Evolutionary conservation across 2,329 filamentous ascomycete genomes (phyloP).

Genomic region (Mariannaea sp.): DNA sequence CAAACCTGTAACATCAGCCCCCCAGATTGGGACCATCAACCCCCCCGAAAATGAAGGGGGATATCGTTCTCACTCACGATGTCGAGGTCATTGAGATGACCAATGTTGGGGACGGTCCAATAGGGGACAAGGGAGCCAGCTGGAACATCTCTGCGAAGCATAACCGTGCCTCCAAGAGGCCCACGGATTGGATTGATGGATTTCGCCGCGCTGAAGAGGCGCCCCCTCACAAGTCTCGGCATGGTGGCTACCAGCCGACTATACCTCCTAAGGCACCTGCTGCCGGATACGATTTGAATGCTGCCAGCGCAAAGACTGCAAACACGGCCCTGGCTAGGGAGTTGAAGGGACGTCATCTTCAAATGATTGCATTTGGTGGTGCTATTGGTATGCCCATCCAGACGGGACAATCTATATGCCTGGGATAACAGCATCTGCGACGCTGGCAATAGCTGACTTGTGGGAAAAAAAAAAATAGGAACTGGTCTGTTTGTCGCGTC

Average conservation of each 20-base stretch:
- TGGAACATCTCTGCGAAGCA: conserved; percentile 21
- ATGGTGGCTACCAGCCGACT: conserved; percentile 8
- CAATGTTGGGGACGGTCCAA: conserved; percentile 5
- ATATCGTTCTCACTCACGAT: conserved; percentile 27
- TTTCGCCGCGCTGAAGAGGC: conserved; percentile 33
- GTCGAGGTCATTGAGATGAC: conserved; percentile 29
- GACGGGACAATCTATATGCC: neutral
- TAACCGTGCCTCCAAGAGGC: conserved; percentile 5
- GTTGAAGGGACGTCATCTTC: conserved; percentile 73
- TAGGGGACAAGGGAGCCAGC: conserved; percentile 13
- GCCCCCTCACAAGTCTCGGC: conserved; percentile 1
- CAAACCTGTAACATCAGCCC: no score
- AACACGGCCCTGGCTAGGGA: conserved; percentile 74
- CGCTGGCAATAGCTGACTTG: no score
- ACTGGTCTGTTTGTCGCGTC: conserved; percentile 90
- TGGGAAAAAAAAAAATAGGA: conserved; percentile 49
- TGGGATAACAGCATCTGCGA: neutral
- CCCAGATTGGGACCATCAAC: no score
- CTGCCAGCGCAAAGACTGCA: conserved; percentile 72
- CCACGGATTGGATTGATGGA: conserved; percentile 28
- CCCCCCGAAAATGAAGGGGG: conserved; percentile 26
- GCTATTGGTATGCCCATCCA: conserved; percentile 67
- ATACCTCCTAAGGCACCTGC: neutral
- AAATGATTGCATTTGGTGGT: conserved; percentile 40
- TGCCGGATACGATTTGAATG: conserved; percentile 5